Percentiles rank a stretch among this genome's conserved stretches.
phyloP scores from a whole-genome alignment of 306 rosid genomes.

The Albizia julibrissin region DNA sequence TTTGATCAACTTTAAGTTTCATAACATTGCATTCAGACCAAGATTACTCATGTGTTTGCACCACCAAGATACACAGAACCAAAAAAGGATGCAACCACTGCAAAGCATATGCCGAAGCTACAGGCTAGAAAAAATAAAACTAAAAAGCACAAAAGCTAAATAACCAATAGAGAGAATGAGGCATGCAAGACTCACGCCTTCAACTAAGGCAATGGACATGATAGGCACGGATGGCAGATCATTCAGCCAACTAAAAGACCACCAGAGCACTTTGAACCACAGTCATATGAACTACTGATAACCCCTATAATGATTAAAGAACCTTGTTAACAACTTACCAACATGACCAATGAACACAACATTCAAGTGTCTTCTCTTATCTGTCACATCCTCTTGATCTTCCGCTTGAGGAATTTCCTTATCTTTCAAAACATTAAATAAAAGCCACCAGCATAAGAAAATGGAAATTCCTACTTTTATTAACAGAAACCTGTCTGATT shows the following conservation, averaged over 20 bases:
- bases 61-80: not conserved
- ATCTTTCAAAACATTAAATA: slow-evolving; percentile 49
- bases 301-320: slow-evolving; percentile 5
- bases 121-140: not conserved
- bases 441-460: slow-evolving; percentile 37
- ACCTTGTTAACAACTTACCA: slow-evolving; percentile 56
- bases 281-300: not conserved
- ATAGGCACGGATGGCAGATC: slow-evolving; percentile 5
- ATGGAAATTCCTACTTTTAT: not conserved
- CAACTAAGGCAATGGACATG: slow-evolving; percentile 22
- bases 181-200: not conserved
- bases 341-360: slow-evolving; percentile 97
- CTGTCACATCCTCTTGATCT: slow-evolving; percentile 46
- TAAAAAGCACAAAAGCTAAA: not conserved
- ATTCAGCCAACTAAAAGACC: not conserved
- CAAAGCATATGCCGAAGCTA: not conserved
- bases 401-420: slow-evolving; percentile 44
- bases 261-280: not conserved
- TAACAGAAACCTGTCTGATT: slow-evolving; percentile 11
- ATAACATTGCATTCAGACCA: slow-evolving; percentile 15
- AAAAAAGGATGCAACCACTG: not conserved
- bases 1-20: not conserved
- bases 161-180: not conserved
- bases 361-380: slow-evolving; percentile 77
- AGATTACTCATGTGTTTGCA: not conserved